phyloP scores from a whole-genome alignment of 2,329 filamentous ascomycete genomes.

The Cercospora nicotianae region DNA sequence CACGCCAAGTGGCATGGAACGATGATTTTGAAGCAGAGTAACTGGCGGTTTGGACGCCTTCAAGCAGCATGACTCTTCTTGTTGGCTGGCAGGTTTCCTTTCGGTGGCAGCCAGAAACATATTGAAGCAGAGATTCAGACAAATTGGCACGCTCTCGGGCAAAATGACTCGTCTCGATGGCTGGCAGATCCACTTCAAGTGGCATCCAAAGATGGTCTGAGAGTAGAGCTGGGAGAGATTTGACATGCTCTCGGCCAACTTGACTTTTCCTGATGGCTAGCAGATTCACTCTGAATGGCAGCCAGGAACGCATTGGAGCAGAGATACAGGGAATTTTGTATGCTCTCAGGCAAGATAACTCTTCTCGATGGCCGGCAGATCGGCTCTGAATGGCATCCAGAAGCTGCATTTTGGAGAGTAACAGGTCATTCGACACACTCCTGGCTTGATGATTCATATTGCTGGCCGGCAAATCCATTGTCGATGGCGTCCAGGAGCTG shows the following conservation, averaged over 20 bases:
- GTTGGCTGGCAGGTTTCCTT: not conserved
- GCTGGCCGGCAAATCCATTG: too few species aligned
- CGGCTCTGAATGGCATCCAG: not conserved
- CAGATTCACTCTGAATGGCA: not conserved
- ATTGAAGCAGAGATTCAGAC: not conserved
- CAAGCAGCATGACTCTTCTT: not conserved
- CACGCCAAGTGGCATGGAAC: not conserved
- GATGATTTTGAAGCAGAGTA: not conserved
- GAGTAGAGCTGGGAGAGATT: not conserved
- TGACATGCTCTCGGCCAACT: not conserved
- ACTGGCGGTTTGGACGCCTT: not conserved
- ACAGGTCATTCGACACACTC: not conserved
- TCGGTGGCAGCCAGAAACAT: not conserved
- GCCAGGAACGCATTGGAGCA: not conserved
- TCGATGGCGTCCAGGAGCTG: too few species aligned
- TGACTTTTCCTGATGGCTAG: not conserved
- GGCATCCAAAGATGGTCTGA: not conserved
- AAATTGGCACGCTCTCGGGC: not conserved
- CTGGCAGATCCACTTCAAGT: too few species aligned
- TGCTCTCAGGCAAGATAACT: not conserved
- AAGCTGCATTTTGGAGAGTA: not conserved
- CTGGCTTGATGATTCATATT: too few species aligned
- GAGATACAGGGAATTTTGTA: not conserved
- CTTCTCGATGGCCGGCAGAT: not conserved
- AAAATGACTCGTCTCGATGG: not conserved